Evolutionary conservation across 2,329 filamentous ascomycete species (phyloP), one percentile per base, ranked within the genome.

Genomic region (Fusarium stilboides): DNA sequence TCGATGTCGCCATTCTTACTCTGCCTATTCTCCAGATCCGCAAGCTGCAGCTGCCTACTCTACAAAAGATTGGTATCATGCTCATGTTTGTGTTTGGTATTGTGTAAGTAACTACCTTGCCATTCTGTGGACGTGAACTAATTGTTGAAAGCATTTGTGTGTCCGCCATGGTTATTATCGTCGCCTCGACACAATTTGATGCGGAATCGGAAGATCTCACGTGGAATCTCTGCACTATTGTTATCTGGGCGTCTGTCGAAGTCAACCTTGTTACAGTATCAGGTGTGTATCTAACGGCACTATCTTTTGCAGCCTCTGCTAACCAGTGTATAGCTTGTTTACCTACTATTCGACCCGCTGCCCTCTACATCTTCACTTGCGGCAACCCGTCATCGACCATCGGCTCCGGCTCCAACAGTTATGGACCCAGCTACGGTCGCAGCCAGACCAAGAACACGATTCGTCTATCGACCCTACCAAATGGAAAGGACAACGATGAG

Each of bases 1-100:
- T 80, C 14, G 78, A 80, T 7, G 36, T 80, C 4, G 60, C 51
- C 13, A 78, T 80, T 15, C 51, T 80, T 5, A 58, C 65, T 2
- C 61, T 80, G 1, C 78, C 78, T 0, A 62, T 77, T 5, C 45
- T 78, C 8, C 74, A 80, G 46, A 70, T 80, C 8, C 57, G 57
- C 8, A 77, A 76, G 31, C 46, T 80, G 2, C 68, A 76, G 14
- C 59, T 79, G 3, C 76, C 74, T 5, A 4, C 31, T 0, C n/a
- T 67, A 3, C 76, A 78, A 37, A 77, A 72, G 44, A 40, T 77
- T 2, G 76, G 73, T 5, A 72, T 77, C 6, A 65, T 70, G 14
- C 40, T 72, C 9, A 72, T 78, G 64, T 77, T 78, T 43, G 56
- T 69, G 19, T 77, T 77, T 67, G 77, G 77, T 9, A 71, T 76